These are phyloP conservation scores for Physcomitrellopsis africana DNA, from an alignment of 225 moss, liverwort and hornwort genomes.

Conservation along the genomic window DNA sequence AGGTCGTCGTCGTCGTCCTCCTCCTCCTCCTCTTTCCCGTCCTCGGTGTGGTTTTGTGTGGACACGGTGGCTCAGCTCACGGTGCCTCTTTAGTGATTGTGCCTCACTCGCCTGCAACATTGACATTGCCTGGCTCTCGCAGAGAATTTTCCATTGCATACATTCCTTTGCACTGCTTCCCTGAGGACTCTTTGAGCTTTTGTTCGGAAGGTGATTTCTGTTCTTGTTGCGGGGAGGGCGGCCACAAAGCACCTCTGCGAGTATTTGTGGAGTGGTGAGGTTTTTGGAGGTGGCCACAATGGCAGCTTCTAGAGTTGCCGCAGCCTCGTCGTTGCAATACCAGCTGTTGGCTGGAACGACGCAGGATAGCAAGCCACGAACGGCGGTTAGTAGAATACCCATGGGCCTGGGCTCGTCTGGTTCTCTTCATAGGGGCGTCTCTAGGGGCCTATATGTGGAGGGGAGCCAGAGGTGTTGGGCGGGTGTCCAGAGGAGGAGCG, in stretches of 20 bases:
- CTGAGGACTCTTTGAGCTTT: too few species aligned
- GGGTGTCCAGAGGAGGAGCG: constrained; percentile 16
- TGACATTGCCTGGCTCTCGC: too few species aligned
- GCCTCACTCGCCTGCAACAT: too few species aligned
- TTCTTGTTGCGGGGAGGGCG: background rate
- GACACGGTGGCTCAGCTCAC: too few species aligned
- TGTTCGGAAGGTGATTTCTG: background rate
- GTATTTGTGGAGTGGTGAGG: background rate
- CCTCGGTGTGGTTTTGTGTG: too few species aligned
- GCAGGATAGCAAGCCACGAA: background rate
- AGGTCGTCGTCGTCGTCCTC: too few species aligned
- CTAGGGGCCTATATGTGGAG: constrained; percentile 6
- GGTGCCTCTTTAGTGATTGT: too few species aligned
- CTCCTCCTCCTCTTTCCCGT: too few species aligned
- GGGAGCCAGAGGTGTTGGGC: constrained; percentile 2
- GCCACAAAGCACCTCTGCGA: background rate
- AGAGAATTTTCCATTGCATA: too few species aligned
- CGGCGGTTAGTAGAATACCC: background rate
- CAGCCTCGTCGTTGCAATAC: constrained; percentile 30
- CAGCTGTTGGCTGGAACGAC: background rate
- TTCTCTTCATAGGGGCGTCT: constrained; percentile 31
- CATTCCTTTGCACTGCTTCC: too few species aligned
- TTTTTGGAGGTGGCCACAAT: constrained; percentile 41
- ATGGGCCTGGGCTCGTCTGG: constrained; percentile 39
- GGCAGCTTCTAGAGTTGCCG: constrained; percentile 30